Base-by-base conservation (phyloP, 441 rosid genomes). In the Syzygium malaccense region DNA sequence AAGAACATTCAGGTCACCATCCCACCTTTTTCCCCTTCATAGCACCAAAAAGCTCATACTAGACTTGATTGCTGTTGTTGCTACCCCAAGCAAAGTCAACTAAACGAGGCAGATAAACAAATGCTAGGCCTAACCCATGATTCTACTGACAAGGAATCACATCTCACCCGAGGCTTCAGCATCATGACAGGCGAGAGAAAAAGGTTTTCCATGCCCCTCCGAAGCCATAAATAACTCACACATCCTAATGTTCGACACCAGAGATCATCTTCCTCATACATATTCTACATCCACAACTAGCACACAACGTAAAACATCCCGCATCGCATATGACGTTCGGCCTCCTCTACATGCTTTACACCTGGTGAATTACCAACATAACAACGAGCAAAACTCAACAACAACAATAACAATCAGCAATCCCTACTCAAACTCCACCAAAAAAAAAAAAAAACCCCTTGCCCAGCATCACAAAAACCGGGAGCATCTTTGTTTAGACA, bases 291-390 rank as follows among this genome's bases (percentile, higher is more conserved):
- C 17, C 3, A 75, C 51, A 5, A 37, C 51, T 37, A 75, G 83
- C n/a, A 75, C 41, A 20, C 0, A 8, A 12, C 83, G 23, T 12
- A 41, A 37, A 2, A 75, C 5, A 0, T 6, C 41, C n/a, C n/a
- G 1, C 15, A 33, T 71, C 4, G 28, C 4, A 71, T 11, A 11
- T 3, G 8, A 32, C 3, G 4, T 68, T 68, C 19, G 45, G 45
- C 19, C 79, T 68, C 45, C 45, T 68, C 48, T 19, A 33, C 13
- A 75, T 75, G 83, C 83, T 5, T 23, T 12, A 75, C 17, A 75
- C 17, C 51, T 12, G n/a, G 83, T 41, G 8, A 75, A 41, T 75
- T 75, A 75, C 41, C n/a, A 23, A 23, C 51, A 41, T 26, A 75
- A 3, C 83, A 41, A 75, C 0, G 83, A 75, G 51, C 51, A 37